phyloP scores from a whole-genome alignment of 2,329 filamentous ascomycete species.

The Colletotrichum sp. region DNA sequence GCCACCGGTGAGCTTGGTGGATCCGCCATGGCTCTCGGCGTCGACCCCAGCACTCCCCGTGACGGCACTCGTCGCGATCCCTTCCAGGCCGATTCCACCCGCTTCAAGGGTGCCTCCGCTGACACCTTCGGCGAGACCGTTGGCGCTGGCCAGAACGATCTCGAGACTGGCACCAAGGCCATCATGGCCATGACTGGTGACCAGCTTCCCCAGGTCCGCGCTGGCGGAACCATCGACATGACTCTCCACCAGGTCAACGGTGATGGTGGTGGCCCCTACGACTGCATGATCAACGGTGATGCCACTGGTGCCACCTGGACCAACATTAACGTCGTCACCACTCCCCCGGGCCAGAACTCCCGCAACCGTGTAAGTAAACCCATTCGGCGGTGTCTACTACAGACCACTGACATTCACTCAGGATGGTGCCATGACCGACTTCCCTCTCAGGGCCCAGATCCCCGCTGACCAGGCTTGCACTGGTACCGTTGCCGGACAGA shows the following conservation, averaged over 20 bases:
- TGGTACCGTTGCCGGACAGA: slow-evolving; percentile 59
- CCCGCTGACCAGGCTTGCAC: slow-evolving; percentile 57
- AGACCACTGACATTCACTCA: slow-evolving; percentile 22
- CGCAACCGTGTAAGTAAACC: slow-evolving; percentile 40
- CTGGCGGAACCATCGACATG: slow-evolving; percentile 63
- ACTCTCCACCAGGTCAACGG: slow-evolving; percentile 40
- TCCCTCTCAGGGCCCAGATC: slow-evolving; percentile 56
- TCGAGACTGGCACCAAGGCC: slow-evolving; percentile 59
- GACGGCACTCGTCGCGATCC: slow-evolving; percentile 64
- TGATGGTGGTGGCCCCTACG: slow-evolving; percentile 47
- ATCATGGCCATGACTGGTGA: slow-evolving; percentile 64
- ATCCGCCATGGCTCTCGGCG: slow-evolving; percentile 53
- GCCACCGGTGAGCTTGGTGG: slow-evolving; percentile 64
- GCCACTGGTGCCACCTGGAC: slow-evolving; percentile 56
- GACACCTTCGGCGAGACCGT: slow-evolving; percentile 64
- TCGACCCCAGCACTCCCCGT: slow-evolving; percentile 62
- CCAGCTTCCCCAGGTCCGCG: slow-evolving; percentile 62
- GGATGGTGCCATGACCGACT: slow-evolving; percentile 40
- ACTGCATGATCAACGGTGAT: slow-evolving; percentile 61
- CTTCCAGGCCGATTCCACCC: slow-evolving; percentile 69
- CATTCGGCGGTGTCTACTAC: too few species aligned
- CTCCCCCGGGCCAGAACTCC: slow-evolving; percentile 55
- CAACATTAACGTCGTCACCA: slow-evolving; percentile 54
- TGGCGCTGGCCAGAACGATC: slow-evolving; percentile 58
- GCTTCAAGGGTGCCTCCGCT: slow-evolving; percentile 59